Evolutionary conservation across 2,329 filamentous ascomycete genomes (phyloP).

Genomic region (Aspergillus ustus): DNA sequence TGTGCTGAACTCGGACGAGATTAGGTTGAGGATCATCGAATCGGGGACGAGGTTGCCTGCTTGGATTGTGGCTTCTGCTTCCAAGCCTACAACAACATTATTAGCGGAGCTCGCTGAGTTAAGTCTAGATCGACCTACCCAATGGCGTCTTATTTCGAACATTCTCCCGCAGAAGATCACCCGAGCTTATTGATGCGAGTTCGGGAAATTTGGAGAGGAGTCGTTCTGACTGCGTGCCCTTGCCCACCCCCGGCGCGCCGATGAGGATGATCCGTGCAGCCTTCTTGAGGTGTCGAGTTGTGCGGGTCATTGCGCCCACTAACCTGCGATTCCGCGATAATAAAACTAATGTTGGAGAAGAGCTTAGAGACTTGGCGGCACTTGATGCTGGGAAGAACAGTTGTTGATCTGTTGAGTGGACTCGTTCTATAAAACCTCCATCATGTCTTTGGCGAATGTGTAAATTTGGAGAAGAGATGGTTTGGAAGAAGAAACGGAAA

Average conservation of each 20-base stretch:
- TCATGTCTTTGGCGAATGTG: constrained; percentile 8
- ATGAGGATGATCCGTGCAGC: constrained; percentile 94
- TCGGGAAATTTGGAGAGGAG: constrained; percentile 86
- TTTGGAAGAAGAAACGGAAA: neutral
- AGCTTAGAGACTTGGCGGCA: neutral
- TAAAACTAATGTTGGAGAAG: neutral
- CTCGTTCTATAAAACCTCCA: constrained; percentile 19
- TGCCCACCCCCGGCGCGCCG: constrained; percentile 94
- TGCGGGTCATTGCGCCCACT: constrained; percentile 33
- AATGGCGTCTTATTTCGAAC: constrained; percentile 85
- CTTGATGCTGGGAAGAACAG: neutral
- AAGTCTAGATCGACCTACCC: constrained; percentile 57
- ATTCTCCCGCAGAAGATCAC: constrained; percentile 89
- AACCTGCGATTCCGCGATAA: neutral
- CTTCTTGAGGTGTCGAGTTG: constrained; percentile 64
- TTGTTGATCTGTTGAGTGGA: neutral
- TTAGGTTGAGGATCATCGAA: constrained; percentile 86
- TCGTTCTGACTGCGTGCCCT: constrained; percentile 92
- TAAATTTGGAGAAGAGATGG: neutral
- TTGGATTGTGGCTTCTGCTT: constrained; percentile 88
- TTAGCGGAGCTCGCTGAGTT: neutral
- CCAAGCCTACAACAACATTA: constrained; percentile 66
- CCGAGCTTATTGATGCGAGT: constrained; percentile 88
- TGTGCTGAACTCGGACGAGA: constrained; percentile 82
- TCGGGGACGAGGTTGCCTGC: constrained; percentile 89